A percentile compares a stretch with the other conserved stretches of the same genome.
Conservation (phyloP, 306 rosid species). For the Sicyos baderoa region DNA sequence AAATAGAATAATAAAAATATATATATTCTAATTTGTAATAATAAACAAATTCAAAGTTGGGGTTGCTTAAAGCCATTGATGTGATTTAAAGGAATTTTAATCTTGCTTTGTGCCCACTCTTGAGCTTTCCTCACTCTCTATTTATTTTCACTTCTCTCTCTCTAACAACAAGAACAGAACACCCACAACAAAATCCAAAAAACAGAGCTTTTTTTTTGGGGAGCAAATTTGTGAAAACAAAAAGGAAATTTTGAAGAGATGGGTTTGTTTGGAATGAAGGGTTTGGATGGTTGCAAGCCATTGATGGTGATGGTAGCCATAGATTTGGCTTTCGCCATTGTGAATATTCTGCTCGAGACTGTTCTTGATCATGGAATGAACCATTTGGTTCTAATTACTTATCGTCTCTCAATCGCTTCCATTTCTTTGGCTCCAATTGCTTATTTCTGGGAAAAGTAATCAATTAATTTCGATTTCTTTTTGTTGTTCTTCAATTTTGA, state of each 20-base stretch:
- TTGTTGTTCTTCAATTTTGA: neutral
- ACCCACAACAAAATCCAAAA: neutral
- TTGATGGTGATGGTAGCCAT: conserved; percentile 63
- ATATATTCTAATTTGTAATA: neutral
- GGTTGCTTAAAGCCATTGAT: conserved; percentile 58
- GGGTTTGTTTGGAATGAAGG: conserved; percentile 30
- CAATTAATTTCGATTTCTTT: neutral
- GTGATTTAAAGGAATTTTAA: conserved; percentile 54
- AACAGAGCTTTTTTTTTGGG: neutral
- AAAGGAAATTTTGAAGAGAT: conserved; percentile 8
- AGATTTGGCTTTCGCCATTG: conserved; percentile 52
- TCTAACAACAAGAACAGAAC: conserved; percentile 1
- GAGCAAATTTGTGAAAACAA: conserved; percentile 16
- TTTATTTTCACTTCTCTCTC: conserved; percentile 22
- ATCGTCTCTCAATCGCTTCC: conserved; percentile 56
- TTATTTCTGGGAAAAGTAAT: conserved; percentile 67
- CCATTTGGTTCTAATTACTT: conserved; percentile 83
- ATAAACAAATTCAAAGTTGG: conserved; percentile 27
- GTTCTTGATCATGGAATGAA: conserved; percentile 73
- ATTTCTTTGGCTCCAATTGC: conserved; percentile 67
- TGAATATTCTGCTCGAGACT: conserved; percentile 78
- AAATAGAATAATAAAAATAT: neutral
- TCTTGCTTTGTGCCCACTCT: conserved; percentile 59
- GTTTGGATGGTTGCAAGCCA: conserved; percentile 65
- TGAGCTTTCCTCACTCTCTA: conserved; percentile 6